Percentiles rank a stretch among this genome's conserved stretches.
These are phyloP conservation scores for Ophiostoma tasmaniense DNA, from an alignment of 2,329 filamentous ascomycete species.

Conservation along the genomic window DNA sequence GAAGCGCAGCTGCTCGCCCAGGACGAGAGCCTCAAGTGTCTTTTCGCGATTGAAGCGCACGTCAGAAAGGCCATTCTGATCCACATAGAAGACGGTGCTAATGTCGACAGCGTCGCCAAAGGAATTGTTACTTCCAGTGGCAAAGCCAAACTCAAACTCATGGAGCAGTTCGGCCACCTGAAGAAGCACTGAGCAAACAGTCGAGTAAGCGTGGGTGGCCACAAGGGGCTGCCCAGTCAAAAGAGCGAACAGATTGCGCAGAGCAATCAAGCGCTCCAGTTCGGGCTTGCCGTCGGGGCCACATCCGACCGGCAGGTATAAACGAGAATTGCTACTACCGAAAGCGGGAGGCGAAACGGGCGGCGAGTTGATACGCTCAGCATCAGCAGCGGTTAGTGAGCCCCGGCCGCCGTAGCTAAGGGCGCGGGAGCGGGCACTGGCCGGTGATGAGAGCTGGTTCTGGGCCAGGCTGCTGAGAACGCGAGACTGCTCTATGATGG, in stretches of 20 bases:
- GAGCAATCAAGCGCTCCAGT: slow-evolving; percentile 47
- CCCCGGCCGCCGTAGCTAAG: slow-evolving; percentile 41
- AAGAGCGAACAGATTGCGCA: slow-evolving; percentile 59
- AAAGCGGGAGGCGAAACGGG: slow-evolving; percentile 33
- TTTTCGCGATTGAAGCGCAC: slow-evolving; percentile 76
- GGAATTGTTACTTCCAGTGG: slow-evolving; percentile 45
- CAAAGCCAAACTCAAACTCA: slow-evolving; percentile 52
- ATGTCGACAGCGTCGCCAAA: slow-evolving; percentile 53
- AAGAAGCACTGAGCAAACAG: slow-evolving; percentile 46
- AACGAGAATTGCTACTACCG: slow-evolving; percentile 35
- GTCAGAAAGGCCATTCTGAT: slow-evolving; percentile 69
- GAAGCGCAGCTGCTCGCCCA: slow-evolving; percentile 80
- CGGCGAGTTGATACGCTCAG: slow-evolving; percentile 29
- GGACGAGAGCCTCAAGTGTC: slow-evolving; percentile 78
- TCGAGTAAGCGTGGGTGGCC: slow-evolving; percentile 44
- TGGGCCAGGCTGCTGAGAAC: slow-evolving; percentile 47
- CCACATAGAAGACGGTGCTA: slow-evolving; percentile 66
- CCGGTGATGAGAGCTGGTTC: slow-evolving; percentile 32
- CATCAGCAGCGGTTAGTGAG: slow-evolving; percentile 43
- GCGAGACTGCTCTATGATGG: slow-evolving; percentile 45
- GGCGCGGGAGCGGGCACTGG: slow-evolving; percentile 29
- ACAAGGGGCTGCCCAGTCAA: slow-evolving; percentile 56
- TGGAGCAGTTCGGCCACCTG: slow-evolving; percentile 45
- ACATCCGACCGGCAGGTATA: slow-evolving; percentile 46
- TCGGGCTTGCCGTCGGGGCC: slow-evolving; percentile 29